These are phyloP conservation scores for Vitis hybrid DNA, from an alignment of 177 flowering plant species.

Conservation along the genomic window DNA sequence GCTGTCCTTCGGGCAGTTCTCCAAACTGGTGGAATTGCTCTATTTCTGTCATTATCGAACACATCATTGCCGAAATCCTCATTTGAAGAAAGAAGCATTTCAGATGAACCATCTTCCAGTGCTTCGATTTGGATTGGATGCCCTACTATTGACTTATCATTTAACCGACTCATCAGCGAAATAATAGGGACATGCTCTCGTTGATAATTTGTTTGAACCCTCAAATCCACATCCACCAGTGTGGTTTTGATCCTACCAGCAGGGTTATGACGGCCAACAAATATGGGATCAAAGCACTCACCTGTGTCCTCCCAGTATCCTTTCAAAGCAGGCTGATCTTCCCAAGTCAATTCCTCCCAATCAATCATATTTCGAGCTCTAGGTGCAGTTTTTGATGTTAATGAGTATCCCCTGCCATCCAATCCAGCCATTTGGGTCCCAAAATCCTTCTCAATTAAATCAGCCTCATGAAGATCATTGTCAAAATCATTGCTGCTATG, in stretches of 20 bases:
- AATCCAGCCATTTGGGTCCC: slow-evolving; percentile 19
- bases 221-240: slow-evolving; percentile 75
- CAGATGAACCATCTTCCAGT: slow-evolving; percentile 64
- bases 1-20: slow-evolving; percentile 85
- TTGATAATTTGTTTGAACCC: slow-evolving; percentile 73
- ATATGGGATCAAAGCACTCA: slow-evolving; percentile 34
- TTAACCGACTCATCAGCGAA: slow-evolving; percentile 77
- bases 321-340: slow-evolving; percentile 29
- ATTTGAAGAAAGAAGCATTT: slow-evolving; percentile 28
- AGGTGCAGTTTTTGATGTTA: slow-evolving; percentile 23
- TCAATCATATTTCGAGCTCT: slow-evolving; percentile 27
- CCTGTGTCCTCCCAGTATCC: slow-evolving; percentile 43
- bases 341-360: slow-evolving; percentile 44
- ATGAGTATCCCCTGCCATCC: slow-evolving; percentile 24
- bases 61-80: slow-evolving; percentile 31
- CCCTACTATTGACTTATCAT: slow-evolving; percentile 90
- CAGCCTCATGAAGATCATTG: slow-evolving; percentile 33
- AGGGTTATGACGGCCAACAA: slow-evolving; percentile 24
- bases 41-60: slow-evolving; percentile 36
- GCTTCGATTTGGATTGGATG: slow-evolving; percentile 82
- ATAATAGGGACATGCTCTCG: slow-evolving; percentile 79
- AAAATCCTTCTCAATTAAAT: slow-evolving; percentile 29
- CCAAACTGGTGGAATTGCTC: slow-evolving; percentile 64
- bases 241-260: slow-evolving; percentile 35
- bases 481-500: slow-evolving; percentile 23